phyloP scores from a whole-genome alignment of 352 stramenopile species.

The Pythium brachiatum region DNA sequence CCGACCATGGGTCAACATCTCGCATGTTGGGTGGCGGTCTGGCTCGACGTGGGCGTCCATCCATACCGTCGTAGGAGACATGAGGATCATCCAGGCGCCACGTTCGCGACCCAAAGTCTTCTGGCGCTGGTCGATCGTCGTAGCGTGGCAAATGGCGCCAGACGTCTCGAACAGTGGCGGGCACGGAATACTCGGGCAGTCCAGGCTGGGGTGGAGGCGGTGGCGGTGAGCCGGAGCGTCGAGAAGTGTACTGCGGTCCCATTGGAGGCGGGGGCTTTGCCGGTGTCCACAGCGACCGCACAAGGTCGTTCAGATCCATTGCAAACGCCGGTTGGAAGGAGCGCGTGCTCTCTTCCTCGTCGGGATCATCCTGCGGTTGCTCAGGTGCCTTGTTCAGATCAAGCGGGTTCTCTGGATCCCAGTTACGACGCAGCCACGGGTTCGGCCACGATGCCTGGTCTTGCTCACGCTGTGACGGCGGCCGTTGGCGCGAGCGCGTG shows the following conservation, averaged over 20 bases:
- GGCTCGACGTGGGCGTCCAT: background rate
- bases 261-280: conserved; percentile 6
- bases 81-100: background rate
- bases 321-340: conserved; percentile 21
- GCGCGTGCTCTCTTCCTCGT: background rate
- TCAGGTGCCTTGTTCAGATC: conserved; percentile 25
- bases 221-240: conserved; percentile 12
- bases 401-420: conserved; percentile 24
- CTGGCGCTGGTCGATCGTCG: conserved; percentile 1
- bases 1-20: background rate
- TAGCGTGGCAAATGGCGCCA: background rate
- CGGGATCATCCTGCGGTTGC: conserved; percentile 2
- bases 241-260: background rate
- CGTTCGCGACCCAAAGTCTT: conserved; percentile 1
- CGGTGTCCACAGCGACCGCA: conserved; percentile 24
- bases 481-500: background rate
- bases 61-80: background rate
- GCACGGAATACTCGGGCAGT: background rate
- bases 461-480: background rate
- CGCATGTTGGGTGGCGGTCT: background rate
- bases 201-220: background rate
- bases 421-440: conserved; percentile 20
- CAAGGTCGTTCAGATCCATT: conserved; percentile 27
- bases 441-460: conserved; percentile 22
- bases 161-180: conserved; percentile 7